Evolutionary conservation across 805 yeast genomes (phyloP), one percentile per base, ranked within the genome.

Genomic region (Tetrapisispora taiwanensis): DNA sequence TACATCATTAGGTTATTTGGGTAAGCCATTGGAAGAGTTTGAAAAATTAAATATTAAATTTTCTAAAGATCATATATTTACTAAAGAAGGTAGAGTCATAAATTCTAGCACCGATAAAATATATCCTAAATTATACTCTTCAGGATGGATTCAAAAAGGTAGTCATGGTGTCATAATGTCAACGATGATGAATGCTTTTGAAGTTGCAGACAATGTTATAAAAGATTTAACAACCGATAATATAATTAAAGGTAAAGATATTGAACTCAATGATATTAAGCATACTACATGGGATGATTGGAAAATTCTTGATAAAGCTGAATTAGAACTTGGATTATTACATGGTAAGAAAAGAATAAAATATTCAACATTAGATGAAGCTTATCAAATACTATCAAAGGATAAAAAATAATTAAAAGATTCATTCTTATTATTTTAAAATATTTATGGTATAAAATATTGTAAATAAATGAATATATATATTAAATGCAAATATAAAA

Each of bases 71-170:
- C 60, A 67, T n/a, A 63, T 78, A 12, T 63, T 68, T 1, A 78
- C 74, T 46, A 48, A 52, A 1, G 58, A 69, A 19, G 82, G 80
- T 1, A 62, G 74, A 33, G 73, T 73, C 0, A 45, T 68, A 9
- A 52, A 59, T 30, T 46, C 51, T 1, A 42, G 51, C 0, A 37
- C 40, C 3, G 56, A 54, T 17, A 30, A 46, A 5, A 38, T 48
- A 31, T 53, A 59, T 26, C 66, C 58, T 2, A 82, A 86, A 0
- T 65, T 86, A 46, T 90, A 88, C 53, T 79, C 84, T 2, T 69
- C 88, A 8, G 98, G 98, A 0, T 92, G 98, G 98, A 80, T 88
- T 39, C 78, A 83, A 45, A 79, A 75, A 42, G 95, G 95, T 1
- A 84, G 95, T 7, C 74, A 74, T 26, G 98, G 98, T 1, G 94